Evolutionary conservation across 1,284 basidiomycete genomes (phyloP).

Genomic region (Cutaneotrichosporon cutaneum): DNA sequence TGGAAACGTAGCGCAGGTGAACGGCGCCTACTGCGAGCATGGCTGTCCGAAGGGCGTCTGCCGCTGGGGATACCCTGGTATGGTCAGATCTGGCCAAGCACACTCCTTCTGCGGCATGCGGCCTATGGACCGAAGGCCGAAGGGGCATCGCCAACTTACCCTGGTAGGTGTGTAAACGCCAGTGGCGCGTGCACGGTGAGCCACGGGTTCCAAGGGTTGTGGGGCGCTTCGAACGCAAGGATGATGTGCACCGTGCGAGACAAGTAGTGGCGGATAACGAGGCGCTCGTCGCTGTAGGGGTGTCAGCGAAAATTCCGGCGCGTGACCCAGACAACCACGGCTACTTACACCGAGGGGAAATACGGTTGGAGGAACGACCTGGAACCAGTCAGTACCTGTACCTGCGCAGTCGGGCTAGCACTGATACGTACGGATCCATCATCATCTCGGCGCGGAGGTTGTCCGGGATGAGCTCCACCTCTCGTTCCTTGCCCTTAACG

Average conservation of each 20-base stretch:
- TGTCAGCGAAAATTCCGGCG: not conserved
- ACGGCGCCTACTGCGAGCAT: conserved; percentile 47
- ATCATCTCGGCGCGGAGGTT: conserved; percentile 37
- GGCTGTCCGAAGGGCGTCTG: conserved; percentile 44
- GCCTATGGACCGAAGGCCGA: not conserved
- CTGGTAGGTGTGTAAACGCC: conserved; percentile 44
- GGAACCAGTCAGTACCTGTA: conserved; percentile 9
- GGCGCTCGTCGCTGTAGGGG: conserved; percentile 38
- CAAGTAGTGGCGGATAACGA: conserved; percentile 50
- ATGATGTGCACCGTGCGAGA: conserved; percentile 45
- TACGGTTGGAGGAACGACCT: conserved; percentile 46
- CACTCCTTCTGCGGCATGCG: not conserved
- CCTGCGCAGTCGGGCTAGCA: no score
- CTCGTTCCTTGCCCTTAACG: conserved; percentile 29
- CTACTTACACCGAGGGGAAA: conserved; percentile 42
- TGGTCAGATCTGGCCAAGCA: conserved; percentile 1
- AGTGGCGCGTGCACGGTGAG: conserved; percentile 43
- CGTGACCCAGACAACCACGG: no score
- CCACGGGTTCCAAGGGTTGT: conserved; percentile 49
- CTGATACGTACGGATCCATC: conserved; percentile 43
- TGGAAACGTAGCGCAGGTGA: conserved; percentile 40
- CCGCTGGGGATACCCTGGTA: conserved; percentile 33
- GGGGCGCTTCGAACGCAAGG: conserved; percentile 41
- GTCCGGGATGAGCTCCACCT: conserved; percentile 30
- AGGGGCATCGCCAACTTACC: conserved; percentile 27